A percentile compares a stretch with the other conserved stretches of the same genome.
Conservation (phyloP, 805 yeast genomes). For the Kuraishia ogatae region DNA sequence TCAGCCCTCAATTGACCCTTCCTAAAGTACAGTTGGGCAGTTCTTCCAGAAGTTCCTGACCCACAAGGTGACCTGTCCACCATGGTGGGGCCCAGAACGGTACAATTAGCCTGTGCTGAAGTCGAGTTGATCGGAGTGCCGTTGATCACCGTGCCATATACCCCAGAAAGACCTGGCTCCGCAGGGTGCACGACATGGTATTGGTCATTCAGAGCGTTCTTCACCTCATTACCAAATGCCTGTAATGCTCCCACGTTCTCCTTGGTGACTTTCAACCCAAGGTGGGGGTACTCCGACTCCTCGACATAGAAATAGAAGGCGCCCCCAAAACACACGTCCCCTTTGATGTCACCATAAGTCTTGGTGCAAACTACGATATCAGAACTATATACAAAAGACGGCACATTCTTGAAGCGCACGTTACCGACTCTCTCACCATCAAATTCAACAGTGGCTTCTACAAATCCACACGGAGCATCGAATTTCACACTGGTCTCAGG, state of each 20-base stretch:
- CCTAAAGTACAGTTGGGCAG: slow-evolving; percentile 13
- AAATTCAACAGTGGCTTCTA: slow-evolving; percentile 15
- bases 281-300: slow-evolving; percentile 3
- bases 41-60: slow-evolving; percentile 19
- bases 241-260: slow-evolving; percentile 11
- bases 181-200: slow-evolving; percentile 15
- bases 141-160: slow-evolving; percentile 8
- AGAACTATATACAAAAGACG: slow-evolving; percentile 12
- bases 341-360: slow-evolving; percentile 10
- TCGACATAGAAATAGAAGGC: slow-evolving; percentile 17
- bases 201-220: slow-evolving; percentile 14
- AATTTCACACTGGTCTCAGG: slow-evolving; percentile 14
- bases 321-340: slow-evolving; percentile 19
- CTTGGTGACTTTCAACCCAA: slow-evolving; percentile 8
- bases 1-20: slow-evolving; percentile 2
- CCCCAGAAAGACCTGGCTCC: slow-evolving; percentile 6
- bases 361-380: slow-evolving; percentile 9
- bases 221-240: slow-evolving; percentile 13
- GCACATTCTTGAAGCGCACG: slow-evolving; percentile 16
- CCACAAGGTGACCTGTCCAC: slow-evolving; percentile 21
- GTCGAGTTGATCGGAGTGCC: slow-evolving; percentile 10
- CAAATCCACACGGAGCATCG: slow-evolving; percentile 14
- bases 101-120: slow-evolving; percentile 1
- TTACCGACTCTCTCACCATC: slow-evolving; percentile 14
- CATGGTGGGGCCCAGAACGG: slow-evolving; percentile 17